Percentiles rank a stretch among this genome's conserved stretches.
These are phyloP conservation scores for Quercus cerris DNA, from an alignment of 306 rosid genomes.

Conservation along the genomic window DNA sequence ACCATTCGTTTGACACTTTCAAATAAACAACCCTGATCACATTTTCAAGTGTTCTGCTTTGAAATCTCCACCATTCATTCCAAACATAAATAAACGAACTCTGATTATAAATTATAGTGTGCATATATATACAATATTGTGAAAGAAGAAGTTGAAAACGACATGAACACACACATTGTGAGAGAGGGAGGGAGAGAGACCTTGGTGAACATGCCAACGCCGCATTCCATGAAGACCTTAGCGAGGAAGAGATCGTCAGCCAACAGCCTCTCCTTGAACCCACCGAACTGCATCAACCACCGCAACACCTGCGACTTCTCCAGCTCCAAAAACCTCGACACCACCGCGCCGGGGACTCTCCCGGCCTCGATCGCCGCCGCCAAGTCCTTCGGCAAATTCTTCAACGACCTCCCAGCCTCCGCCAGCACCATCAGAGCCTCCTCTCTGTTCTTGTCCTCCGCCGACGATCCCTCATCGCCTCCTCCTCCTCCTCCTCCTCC, in stretches of 20 bases:
- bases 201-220: conserved; percentile 95
- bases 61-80: too few species aligned
- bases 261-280: conserved; percentile 78
- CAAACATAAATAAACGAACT: too few species aligned
- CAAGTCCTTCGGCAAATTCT: conserved; percentile 70
- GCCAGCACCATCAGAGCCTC: conserved; percentile 67
- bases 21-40: too few species aligned
- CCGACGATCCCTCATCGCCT: conserved; percentile 30
- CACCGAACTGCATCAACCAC: conserved; percentile 82
- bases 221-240: conserved; percentile 80
- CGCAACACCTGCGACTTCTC: conserved; percentile 58
- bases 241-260: conserved; percentile 94
- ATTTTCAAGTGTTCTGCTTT: too few species aligned
- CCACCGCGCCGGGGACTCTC: conserved; percentile 71
- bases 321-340: conserved; percentile 59
- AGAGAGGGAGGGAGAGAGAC: conserved; percentile 20
- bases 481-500: conserved; percentile 29
- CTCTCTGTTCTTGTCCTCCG: conserved; percentile 29
- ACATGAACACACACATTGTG: too few species aligned
- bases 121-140: too few species aligned
- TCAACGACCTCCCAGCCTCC: conserved; percentile 65
- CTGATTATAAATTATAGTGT: too few species aligned
- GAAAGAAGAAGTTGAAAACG: too few species aligned
- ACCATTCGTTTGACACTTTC: too few species aligned
- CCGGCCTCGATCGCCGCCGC: conserved; percentile 74